phyloP scores from a whole-genome alignment of 2,329 filamentous ascomycete species.

The Trichophyton simii region DNA sequence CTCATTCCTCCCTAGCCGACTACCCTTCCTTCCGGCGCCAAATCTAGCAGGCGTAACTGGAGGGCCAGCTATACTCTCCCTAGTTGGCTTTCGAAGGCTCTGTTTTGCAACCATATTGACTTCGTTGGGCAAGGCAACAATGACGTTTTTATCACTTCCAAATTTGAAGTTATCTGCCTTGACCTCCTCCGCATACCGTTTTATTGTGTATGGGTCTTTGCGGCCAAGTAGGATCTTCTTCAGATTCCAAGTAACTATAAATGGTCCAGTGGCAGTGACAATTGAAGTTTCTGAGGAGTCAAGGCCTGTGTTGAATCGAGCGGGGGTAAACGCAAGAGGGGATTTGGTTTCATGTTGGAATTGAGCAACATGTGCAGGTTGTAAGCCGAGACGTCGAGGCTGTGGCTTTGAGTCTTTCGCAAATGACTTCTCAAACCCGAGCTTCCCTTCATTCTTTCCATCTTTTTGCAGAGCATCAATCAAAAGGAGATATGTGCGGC shows the following conservation, averaged over 20 bases:
- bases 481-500: slow-evolving; percentile 83
- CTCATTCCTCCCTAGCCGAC: slow-evolving; percentile 54
- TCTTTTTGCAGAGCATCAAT: slow-evolving; percentile 83
- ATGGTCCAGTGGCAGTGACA: slow-evolving; percentile 90
- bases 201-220: slow-evolving; percentile 89
- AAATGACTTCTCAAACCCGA: slow-evolving; percentile 93
- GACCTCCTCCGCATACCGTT: slow-evolving; percentile 87
- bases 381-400: slow-evolving; percentile 76
- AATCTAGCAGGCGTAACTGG: slow-evolving; percentile 36
- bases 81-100: slow-evolving; percentile 71
- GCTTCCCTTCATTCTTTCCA: slow-evolving; percentile 92
- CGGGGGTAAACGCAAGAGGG: slow-evolving; percentile 74
- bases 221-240: slow-evolving; percentile 72
- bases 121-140: slow-evolving; percentile 90
- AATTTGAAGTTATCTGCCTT: slow-evolving; percentile 99
- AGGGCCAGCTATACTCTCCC: slow-evolving; percentile 73
- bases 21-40: slow-evolving; percentile 39
- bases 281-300: slow-evolving; percentile 79
- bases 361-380: slow-evolving; percentile 85
- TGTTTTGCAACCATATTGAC: slow-evolving; percentile 94
- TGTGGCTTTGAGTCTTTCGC: slow-evolving; percentile 87
- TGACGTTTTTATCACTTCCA: slow-evolving; percentile 93
- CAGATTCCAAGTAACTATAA: slow-evolving; percentile 91
- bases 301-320: slow-evolving; percentile 84
- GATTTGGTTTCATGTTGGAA: slow-evolving; percentile 93